Evolutionary conservation across 768 basidiomycete genomes (phyloP).

Genomic region (Boletus edulis): DNA sequence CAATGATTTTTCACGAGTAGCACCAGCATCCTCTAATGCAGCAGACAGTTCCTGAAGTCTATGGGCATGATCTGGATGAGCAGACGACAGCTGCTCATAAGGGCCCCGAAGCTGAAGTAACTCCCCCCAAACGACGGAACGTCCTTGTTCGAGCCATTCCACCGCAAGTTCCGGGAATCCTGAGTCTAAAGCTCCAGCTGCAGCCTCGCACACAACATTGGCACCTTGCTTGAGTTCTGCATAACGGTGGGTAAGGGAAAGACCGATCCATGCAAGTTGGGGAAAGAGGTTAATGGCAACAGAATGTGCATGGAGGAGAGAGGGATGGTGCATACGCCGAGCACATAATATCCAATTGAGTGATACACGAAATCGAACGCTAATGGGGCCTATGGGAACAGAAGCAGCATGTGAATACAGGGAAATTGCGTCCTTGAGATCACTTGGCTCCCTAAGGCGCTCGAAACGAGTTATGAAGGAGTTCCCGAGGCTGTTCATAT

Average conservation of each 20-base stretch:
- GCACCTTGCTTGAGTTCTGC: conserved; percentile 7
- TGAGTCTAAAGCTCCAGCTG: conserved; percentile 18
- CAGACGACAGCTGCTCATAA: conserved; percentile 1
- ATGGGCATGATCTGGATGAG: too few species aligned
- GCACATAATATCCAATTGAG: conserved; percentile 4
- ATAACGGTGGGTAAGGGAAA: conserved; percentile 15
- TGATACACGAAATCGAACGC: conserved; percentile 1
- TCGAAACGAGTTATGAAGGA: neutral
- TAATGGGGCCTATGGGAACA: too few species aligned
- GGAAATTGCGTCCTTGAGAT: neutral
- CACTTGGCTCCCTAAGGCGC: neutral
- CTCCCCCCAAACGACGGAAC: conserved; percentile 16
- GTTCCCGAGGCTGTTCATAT: too few species aligned
- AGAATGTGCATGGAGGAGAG: conserved; percentile 18
- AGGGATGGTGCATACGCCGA: neutral
- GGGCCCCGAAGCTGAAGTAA: conserved; percentile 12
- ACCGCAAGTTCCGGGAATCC: conserved; percentile 2
- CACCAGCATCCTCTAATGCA: too few species aligned
- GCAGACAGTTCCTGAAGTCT: too few species aligned
- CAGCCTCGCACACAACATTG: conserved; percentile 21
- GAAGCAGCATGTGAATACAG: neutral
- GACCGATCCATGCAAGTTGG: conserved; percentile 12
- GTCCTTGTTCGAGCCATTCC: conserved; percentile 17
- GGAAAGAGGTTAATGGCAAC: conserved; percentile 20
- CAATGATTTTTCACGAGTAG: too few species aligned